Evolutionary conservation across 805 yeast genomes (phyloP), one percentile per base, ranked within the genome.

Genomic region (Kuraishia capsulata): DNA sequence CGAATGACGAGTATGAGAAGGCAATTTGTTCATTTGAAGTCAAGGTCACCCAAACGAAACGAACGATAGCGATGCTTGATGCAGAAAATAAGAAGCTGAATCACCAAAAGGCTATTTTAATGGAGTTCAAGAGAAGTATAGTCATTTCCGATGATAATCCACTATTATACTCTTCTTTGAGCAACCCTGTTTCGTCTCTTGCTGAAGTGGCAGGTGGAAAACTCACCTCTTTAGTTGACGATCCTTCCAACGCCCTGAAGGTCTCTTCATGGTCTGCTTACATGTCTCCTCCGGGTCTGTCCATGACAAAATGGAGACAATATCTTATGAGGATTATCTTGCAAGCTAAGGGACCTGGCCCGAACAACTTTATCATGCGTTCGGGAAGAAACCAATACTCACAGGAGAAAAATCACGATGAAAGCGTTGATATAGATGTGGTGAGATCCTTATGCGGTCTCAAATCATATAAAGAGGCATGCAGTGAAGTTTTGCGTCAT

Each of bases 401-500:
- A n/a, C n/a, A n/a, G n/a, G n/a, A n/a, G n/a, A n/a, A n/a, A n/a
- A n/a, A n/a, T n/a, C n/a, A n/a, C n/a, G n/a, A n/a, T 13, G 10
- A 13, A 18, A 14, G 4, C 28, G 5, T n/a, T 1, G 49, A 52
- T 35, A 43, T 51, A n/a, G 57, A 52, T 36, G 29, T 38, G 3
- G 43, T 46, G n/a, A 40, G 52, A 35, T 29, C 33, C 13, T 50
- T 49, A 47, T 35, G 51, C 10, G 44, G 47, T 9, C 36, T 49
- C n/a, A 50, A 45, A 37, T 45, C 57, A 2, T 50, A 45, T 35
- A 28, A 39, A 20, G 52, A 53, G 33, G 54, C 53, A 2, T 48
- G 47, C 21, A 40, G 43, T n/a, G 57, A 53, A 36, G 48, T 53
- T 11, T 38, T 49, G 14, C 54, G 49, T 29, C 25, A 46, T 24